Percentiles rank a stretch among this genome's conserved stretches.
Evolutionary conservation across 106 monocot species (phyloP).

Genomic region (Apostasia shenzhenica): DNA sequence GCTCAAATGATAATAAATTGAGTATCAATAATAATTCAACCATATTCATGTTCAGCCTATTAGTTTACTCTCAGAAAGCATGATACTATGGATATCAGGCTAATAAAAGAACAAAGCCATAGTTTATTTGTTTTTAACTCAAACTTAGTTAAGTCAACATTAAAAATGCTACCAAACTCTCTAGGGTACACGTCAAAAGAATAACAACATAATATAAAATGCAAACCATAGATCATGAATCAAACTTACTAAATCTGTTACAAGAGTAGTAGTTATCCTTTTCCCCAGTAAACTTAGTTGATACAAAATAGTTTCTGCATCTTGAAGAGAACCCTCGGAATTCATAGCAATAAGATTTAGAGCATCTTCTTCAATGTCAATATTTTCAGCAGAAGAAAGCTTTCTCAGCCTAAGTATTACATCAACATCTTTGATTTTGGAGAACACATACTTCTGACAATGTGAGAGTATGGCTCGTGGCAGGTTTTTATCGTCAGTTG

Average conservation of each 20-base stretch:
- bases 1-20: neutral
- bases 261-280: slow-evolving; percentile 54
- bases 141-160: too few relatives aligned
- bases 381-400: slow-evolving; percentile 45
- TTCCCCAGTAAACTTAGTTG: slow-evolving; percentile 57
- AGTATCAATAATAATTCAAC: neutral
- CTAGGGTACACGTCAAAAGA: neutral
- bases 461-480: slow-evolving; percentile 47
- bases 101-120: slow-evolving; percentile 1
- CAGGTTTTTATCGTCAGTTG: slow-evolving; percentile 41
- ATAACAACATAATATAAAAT: neutral
- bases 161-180: too few relatives aligned
- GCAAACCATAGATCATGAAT: neutral
- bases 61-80: neutral
- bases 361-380: slow-evolving; percentile 55
- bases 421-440: slow-evolving; percentile 67
- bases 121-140: too few relatives aligned
- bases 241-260: slow-evolving; percentile 58
- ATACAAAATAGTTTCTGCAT: slow-evolving; percentile 71
- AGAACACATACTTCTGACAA: slow-evolving; percentile 63
- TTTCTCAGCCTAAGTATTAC: slow-evolving; percentile 35
- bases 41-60: neutral
- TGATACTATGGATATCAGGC: neutral
- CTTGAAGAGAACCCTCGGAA: slow-evolving; percentile 64
- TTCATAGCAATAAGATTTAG: slow-evolving; percentile 58